Conservation (phyloP, 1,284 basidiomycete species). For the Irpex rosettiformis region DNA sequence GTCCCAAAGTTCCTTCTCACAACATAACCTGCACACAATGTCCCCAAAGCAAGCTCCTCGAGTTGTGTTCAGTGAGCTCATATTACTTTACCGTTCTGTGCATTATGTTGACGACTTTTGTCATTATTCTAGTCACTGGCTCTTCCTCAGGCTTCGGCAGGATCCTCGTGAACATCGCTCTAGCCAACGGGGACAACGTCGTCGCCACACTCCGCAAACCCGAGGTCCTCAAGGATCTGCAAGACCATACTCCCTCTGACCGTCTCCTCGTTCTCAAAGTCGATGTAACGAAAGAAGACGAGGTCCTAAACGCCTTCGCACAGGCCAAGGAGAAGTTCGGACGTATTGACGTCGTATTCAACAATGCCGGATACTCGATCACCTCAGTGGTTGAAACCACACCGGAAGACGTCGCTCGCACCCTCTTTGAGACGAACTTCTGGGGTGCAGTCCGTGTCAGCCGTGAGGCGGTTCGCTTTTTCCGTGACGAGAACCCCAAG, state of each 20-base stretch:
- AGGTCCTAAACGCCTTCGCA: conserved; percentile 33
- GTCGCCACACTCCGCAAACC: conserved; percentile 31
- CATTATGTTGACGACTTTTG: conserved; percentile 11
- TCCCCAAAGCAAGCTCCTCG: not conserved
- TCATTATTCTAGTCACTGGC: conserved; percentile 25
- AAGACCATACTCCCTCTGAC: conserved; percentile 12
- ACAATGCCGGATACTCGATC: conserved; percentile 35
- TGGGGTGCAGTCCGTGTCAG: conserved; percentile 34
- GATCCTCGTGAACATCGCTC: conserved; percentile 23
- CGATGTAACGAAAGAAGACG: conserved; percentile 33
- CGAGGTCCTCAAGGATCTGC: conserved; percentile 21
- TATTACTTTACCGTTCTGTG: not conserved
- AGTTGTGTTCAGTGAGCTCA: not conserved
- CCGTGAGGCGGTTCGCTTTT: conserved; percentile 31
- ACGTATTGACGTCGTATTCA: conserved; percentile 40
- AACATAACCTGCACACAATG: too few relatives aligned
- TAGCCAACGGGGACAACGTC: conserved; percentile 28
- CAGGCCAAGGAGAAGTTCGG: conserved; percentile 33
- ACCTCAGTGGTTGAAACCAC: conserved; percentile 34
- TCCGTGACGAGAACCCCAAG: conserved; percentile 36
- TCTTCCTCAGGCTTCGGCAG: conserved; percentile 32
- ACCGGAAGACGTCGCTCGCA: conserved; percentile 27
- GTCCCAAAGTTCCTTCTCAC: too few relatives aligned
- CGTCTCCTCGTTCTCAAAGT: conserved; percentile 35
- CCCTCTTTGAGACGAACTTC: conserved; percentile 35